Evolutionary conservation across 345 rosid species (phyloP).

Genomic region (Salix caprea): DNA sequence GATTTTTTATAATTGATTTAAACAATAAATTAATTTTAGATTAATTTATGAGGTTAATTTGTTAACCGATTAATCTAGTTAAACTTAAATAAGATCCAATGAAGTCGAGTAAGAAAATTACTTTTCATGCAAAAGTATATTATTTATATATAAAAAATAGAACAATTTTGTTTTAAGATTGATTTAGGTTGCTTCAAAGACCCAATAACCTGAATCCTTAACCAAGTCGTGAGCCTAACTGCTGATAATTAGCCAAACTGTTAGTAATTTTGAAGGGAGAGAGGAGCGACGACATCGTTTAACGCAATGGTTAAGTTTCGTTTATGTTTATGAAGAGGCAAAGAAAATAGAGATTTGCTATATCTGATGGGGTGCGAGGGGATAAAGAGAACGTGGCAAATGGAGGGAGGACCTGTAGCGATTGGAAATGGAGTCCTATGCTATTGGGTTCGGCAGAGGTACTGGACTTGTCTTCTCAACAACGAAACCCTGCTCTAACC

Average conservation of each 20-base stretch:
- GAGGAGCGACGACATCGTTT: background rate
- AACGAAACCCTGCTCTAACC: background rate
- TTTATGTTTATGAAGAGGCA: background rate
- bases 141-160: too few species aligned
- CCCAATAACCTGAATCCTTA: too few species aligned
- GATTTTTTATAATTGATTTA: too few species aligned
- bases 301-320: background rate
- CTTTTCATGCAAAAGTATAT: too few species aligned
- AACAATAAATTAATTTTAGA: too few species aligned
- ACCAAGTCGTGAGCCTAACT: background rate
- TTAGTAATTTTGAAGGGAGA: background rate
- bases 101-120: too few species aligned
- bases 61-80: too few species aligned
- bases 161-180: too few species aligned
- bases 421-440: conserved; percentile 22
- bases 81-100: too few species aligned
- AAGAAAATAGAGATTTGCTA: background rate
- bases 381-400: conserved; percentile 38
- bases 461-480: background rate
- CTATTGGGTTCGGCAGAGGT: background rate
- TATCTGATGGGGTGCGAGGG: background rate
- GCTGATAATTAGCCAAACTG: background rate
- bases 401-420: conserved; percentile 19
- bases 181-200: too few species aligned
- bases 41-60: too few species aligned